Evolutionary conservation across 2,329 filamentous ascomycete species (phyloP).

Genomic region (Aspergillus sp.): DNA sequence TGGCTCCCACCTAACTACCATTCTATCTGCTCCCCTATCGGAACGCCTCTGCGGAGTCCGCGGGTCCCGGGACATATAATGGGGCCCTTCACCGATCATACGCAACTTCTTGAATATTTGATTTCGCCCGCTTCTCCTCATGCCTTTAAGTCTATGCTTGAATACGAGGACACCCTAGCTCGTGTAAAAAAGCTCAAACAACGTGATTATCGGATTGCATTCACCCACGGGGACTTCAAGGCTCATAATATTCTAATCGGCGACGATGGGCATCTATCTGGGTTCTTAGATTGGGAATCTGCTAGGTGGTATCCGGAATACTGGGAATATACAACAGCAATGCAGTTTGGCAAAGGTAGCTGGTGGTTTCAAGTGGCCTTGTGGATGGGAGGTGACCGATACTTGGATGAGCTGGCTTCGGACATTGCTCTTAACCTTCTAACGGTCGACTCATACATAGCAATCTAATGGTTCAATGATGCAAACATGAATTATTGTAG

Average conservation of each 20-base stretch:
- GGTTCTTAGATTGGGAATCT: slow-evolving; percentile 29
- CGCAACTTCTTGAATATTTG: slow-evolving; percentile 29
- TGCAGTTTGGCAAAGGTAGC: slow-evolving; percentile 18
- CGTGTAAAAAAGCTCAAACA: neutral
- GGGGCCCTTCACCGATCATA: slow-evolving; percentile 27
- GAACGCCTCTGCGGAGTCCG: slow-evolving; percentile 27
- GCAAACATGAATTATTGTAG: too few relatives aligned
- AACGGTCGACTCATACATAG: slow-evolving; percentile 28
- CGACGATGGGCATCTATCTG: slow-evolving; percentile 16
- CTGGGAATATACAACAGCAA: slow-evolving; percentile 26
- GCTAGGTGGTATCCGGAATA: slow-evolving; percentile 25
- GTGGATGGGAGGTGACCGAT: slow-evolving; percentile 21
- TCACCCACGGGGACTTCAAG: slow-evolving; percentile 22
- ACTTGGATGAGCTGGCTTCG: slow-evolving; percentile 18
- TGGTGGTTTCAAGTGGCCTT: slow-evolving; percentile 26
- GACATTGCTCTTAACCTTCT: slow-evolving; percentile 23
- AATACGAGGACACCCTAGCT: neutral
- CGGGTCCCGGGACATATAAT: slow-evolving; percentile 32
- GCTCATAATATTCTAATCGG: slow-evolving; percentile 20
- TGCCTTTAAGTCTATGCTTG: neutral
- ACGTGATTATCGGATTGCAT: neutral
- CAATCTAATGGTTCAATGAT: slow-evolving; percentile 4
- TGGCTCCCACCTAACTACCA: slow-evolving; percentile 28
- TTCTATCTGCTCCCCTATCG: slow-evolving; percentile 30
- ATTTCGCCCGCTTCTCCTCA: slow-evolving; percentile 21